These are phyloP conservation scores for Teratosphaeria nubilosa DNA, from an alignment of 2,329 filamentous ascomycete species.

Conservation along the genomic window DNA sequence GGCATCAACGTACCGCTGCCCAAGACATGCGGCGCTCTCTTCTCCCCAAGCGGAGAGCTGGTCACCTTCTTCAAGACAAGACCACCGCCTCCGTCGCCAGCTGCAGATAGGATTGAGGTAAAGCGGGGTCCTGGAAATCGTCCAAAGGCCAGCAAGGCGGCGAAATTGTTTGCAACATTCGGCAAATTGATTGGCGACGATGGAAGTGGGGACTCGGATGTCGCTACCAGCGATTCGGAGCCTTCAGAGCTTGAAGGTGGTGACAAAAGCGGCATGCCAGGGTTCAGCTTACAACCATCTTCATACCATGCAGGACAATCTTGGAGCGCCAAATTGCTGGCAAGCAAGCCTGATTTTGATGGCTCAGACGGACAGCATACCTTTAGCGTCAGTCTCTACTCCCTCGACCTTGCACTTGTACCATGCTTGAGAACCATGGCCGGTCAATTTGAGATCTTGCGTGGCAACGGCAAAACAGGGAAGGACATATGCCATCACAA, in stretches of 20 bases:
- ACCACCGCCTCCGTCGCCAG: neutral
- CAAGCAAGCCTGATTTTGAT: constrained; percentile 9
- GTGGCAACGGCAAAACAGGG: constrained; percentile 45
- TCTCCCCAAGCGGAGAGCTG: constrained; percentile 47
- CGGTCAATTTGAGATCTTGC: constrained; percentile 71
- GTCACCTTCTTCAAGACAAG: constrained; percentile 40
- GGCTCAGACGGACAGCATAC: constrained; percentile 36
- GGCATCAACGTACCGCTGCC: constrained; percentile 56
- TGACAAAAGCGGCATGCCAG: neutral
- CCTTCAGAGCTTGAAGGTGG: constrained; percentile 1
- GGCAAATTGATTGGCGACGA: constrained; percentile 14
- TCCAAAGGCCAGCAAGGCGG: constrained; percentile 19
- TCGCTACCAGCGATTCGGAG: constrained; percentile 9
- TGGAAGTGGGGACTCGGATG: neutral
- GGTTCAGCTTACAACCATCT: constrained; percentile 43
- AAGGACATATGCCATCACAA: constrained; percentile 79
- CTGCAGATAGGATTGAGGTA: neutral
- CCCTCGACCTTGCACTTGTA: constrained; percentile 44
- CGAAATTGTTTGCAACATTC: constrained; percentile 20
- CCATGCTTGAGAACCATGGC: constrained; percentile 69
- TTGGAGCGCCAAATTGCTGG: constrained; percentile 24
- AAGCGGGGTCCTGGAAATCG: neutral
- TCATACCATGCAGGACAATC: constrained; percentile 30
- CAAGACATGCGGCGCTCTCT: constrained; percentile 48
- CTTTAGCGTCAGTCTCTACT: constrained; percentile 64